phyloP scores from a whole-genome alignment of 2,329 filamentous ascomycete genomes.

The Cladosporium halotolerans region DNA sequence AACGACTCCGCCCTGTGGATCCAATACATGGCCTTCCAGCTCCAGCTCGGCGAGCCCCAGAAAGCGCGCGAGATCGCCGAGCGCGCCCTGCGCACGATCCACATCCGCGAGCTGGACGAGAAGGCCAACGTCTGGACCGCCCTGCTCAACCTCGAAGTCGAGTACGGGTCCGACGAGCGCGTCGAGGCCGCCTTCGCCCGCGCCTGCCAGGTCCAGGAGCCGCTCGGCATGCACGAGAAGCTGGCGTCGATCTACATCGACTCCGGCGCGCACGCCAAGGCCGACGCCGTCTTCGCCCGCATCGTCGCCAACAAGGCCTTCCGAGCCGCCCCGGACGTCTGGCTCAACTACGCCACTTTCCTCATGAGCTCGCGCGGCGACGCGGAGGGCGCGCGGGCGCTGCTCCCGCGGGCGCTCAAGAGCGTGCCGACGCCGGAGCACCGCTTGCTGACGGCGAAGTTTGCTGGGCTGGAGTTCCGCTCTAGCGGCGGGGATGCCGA shows the following conservation, averaged over 20 bases:
- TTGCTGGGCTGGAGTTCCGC: conserved; percentile 87
- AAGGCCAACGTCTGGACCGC: conserved; percentile 96
- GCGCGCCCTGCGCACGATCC: conserved; percentile 84
- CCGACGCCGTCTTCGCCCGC: conserved; percentile 77
- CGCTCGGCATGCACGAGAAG: conserved; percentile 80
- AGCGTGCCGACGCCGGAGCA: conserved; percentile 66
- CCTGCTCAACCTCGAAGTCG: conserved; percentile 86
- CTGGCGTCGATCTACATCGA: conserved; percentile 93
- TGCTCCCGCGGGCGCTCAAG: conserved; percentile 79
- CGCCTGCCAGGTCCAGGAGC: conserved; percentile 89
- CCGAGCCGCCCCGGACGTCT: conserved; percentile 70
- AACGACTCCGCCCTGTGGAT: conserved; percentile 95
- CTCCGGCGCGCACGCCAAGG: conserved; percentile 77
- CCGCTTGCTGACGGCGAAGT: conserved; percentile 73
- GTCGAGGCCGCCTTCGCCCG: conserved; percentile 84
- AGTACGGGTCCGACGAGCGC: conserved; percentile 69
- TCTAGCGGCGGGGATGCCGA: conserved; percentile 77
- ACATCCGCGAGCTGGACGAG: conserved; percentile 82
- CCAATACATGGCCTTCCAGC: conserved; percentile 97
- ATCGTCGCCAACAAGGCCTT: conserved; percentile 82
- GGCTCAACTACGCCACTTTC: conserved; percentile 93
- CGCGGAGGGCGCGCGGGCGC: conserved; percentile 66
- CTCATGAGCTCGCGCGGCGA: conserved; percentile 67
- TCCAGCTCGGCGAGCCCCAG: conserved; percentile 80
- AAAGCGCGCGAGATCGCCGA: conserved; percentile 87